Evolutionary conservation across 2,329 filamentous ascomycete species (phyloP).

Genomic region (Curvularia hawaiiensis): DNA sequence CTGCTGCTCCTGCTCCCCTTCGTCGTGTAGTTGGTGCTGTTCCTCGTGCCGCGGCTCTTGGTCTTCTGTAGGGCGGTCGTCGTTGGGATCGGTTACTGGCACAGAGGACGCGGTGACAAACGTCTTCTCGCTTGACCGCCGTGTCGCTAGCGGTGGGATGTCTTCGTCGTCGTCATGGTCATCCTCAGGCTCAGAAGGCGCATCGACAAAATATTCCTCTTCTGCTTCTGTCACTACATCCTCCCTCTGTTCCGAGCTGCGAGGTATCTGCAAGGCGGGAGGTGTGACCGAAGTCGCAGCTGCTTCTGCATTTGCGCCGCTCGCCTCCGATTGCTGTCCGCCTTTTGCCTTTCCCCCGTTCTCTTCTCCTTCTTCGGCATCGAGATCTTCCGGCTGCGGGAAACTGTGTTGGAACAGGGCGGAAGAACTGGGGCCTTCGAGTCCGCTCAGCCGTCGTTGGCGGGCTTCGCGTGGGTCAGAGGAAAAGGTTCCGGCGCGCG

Average conservation of each 20-base stretch:
- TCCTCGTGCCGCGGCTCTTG: slow-evolving; percentile 9
- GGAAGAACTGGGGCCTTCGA: slow-evolving; percentile 48
- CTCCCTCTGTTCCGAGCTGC: slow-evolving; percentile 30
- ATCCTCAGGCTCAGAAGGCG: slow-evolving; percentile 41
- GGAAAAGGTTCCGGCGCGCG: slow-evolving; percentile 57
- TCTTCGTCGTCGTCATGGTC: slow-evolving; percentile 26
- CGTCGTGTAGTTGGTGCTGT: slow-evolving; percentile 17
- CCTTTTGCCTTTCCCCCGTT: slow-evolving; percentile 9
- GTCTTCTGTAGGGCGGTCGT: slow-evolving; percentile 9
- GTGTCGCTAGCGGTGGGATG: slow-evolving; percentile 16
- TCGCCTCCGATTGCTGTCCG: slow-evolving; percentile 12
- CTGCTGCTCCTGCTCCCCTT: neutral
- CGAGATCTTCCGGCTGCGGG: slow-evolving; percentile 48
- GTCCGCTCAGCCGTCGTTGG: slow-evolving; percentile 50
- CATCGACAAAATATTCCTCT: slow-evolving; percentile 30
- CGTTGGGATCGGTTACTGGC: slow-evolving; percentile 16
- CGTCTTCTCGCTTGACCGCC: slow-evolving; percentile 39
- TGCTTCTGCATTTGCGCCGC: slow-evolving; percentile 21
- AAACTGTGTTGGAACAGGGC: slow-evolving; percentile 50
- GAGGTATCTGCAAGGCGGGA: slow-evolving; percentile 39
- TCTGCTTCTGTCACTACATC: slow-evolving; percentile 19
- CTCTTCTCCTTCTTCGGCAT: slow-evolving; percentile 31
- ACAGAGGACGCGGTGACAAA: slow-evolving; percentile 41
- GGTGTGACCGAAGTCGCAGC: slow-evolving; percentile 29
- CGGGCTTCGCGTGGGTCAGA: slow-evolving; percentile 53